These are phyloP conservation scores for Nosema muscidifuracis DNA, from an alignment of 371 early-diverging fungal species.

Conservation along the genomic window DNA sequence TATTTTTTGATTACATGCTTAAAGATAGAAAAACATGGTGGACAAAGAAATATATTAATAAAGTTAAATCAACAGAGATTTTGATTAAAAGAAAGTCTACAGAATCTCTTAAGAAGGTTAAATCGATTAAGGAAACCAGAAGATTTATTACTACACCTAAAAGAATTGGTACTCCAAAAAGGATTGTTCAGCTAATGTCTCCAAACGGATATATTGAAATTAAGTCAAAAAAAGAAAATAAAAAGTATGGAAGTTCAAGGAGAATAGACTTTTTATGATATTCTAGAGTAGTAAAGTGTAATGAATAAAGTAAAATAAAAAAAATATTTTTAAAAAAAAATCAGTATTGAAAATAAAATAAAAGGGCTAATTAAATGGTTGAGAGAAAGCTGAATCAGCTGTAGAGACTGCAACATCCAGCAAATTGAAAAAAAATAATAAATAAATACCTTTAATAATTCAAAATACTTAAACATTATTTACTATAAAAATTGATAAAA, in stretches of 20 bases:
- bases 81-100: conserved; percentile 6
- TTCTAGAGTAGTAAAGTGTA: too few relatives aligned
- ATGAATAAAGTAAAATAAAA: too few relatives aligned
- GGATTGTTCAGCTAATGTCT: conserved; percentile 16
- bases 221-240: neutral
- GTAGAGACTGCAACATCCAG: too few relatives aligned
- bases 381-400: too few relatives aligned
- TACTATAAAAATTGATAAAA: too few relatives aligned
- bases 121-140: neutral
- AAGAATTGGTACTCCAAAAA: conserved; percentile 24
- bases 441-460: too few relatives aligned
- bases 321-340: too few relatives aligned
- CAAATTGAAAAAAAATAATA: too few relatives aligned
- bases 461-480: too few relatives aligned
- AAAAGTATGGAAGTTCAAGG: conserved; percentile 14
- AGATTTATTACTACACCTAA: neutral
- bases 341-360: too few relatives aligned
- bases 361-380: too few relatives aligned
- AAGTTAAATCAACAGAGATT: conserved; percentile 26
- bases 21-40: conserved; percentile 1
- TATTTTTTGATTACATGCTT: neutral
- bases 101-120: conserved; percentile 13
- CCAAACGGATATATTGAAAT: conserved; percentile 20
- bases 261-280: conserved; percentile 39
- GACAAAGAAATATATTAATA: conserved; percentile 27